These are phyloP conservation scores for Talaromyces wortmannii DNA, from an alignment of 495 filamentous ascomycete species.

Conservation along the genomic window DNA sequence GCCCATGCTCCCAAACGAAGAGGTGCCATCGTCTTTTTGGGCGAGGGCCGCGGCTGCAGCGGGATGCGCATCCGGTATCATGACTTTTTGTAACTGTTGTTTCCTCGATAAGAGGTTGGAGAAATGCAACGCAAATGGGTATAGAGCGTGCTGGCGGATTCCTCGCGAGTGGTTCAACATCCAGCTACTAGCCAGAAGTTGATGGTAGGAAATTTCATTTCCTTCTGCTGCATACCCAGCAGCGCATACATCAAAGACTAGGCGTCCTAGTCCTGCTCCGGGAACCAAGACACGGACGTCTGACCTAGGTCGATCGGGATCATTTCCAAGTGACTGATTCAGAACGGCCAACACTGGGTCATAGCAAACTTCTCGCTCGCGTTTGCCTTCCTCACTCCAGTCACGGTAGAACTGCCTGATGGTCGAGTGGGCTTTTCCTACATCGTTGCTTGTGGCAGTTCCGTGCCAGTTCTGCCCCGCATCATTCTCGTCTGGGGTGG, in stretches of 20 bases:
- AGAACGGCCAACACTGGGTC: slow-evolving; percentile 62
- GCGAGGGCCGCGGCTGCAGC: slow-evolving; percentile 42
- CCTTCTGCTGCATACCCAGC: slow-evolving; percentile 74
- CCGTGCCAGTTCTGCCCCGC: slow-evolving; percentile 52
- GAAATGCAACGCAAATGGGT: slow-evolving; percentile 75
- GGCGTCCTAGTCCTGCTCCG: slow-evolving; percentile 79
- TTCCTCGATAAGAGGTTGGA: slow-evolving; percentile 66
- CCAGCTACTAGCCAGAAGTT: slow-evolving; percentile 79
- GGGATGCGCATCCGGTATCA: slow-evolving; percentile 74
- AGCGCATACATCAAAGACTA: slow-evolving; percentile 80
- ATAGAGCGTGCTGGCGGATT: slow-evolving; percentile 45
- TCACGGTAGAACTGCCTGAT: slow-evolving; percentile 92
- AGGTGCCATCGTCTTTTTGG: slow-evolving; percentile 5
- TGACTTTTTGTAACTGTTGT: slow-evolving; percentile 64
- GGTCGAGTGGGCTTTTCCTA: slow-evolving; percentile 87
- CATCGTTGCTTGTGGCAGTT: slow-evolving; percentile 57
- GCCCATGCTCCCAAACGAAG: slow-evolving; percentile 52
- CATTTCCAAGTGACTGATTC: slow-evolving; percentile 39
- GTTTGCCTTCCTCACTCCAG: slow-evolving; percentile 74
- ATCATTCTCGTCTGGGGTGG: slow-evolving; percentile 20
- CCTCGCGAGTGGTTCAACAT: slow-evolving; percentile 67
- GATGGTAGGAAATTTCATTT: slow-evolving; percentile 95
- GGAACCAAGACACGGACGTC: slow-evolving; percentile 65
- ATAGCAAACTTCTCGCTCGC: slow-evolving; percentile 71
- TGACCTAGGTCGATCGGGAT: slow-evolving; percentile 21